Base-by-base conservation (phyloP, 75 land plant species). In the Sequoia sempervirens region DNA sequence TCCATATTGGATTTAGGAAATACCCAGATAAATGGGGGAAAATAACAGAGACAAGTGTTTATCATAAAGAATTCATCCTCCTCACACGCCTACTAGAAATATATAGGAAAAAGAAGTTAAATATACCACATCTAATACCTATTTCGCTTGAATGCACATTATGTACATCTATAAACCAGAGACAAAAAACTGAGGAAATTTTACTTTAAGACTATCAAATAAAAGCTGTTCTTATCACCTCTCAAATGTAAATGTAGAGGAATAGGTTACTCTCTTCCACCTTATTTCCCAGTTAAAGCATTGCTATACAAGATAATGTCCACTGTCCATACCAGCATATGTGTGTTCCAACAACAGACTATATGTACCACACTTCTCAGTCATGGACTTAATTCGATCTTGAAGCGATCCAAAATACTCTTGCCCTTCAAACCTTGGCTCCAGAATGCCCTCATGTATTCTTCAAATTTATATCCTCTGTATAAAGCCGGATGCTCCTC, bases 141-240 rank as follows among this genome's bases (percentile, higher is more conserved):
- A 93, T 11, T 92, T 86, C 38, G 91, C 75, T 58, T 89, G 89
- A 75, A 92, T 74, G 41, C 20, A 6, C 8, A 6, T 5, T 0
- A 45, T 45, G 47, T 7, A 45, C 47, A 45, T 5, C 8, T 45
- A 8, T 5, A 45, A 45, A 45, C 5, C 47, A 45, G 47, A 45
- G 47, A 18, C 20, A 36, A 3, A 3, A 37, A 74, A 23, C 5
- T 0, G 23, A 4, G n/a, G 58, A 17, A 54, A 54, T 14, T 9
- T 28, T 68, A 28, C 12, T 9, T 0, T 11, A 28, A 28, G 13
- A 2, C 34, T 69, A 28, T 0, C 32, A 32, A 69, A 30, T 10
- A 13, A 69, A 3, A 69, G 2, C 34, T 28, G 23, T 10, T 28
- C 32, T 30, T 69, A 32, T 2, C 32, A 2, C 37, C 50, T 0